Evolutionary conservation across 2,329 filamentous ascomycete genomes (phyloP).

Genomic region (Xylaria sp.): DNA sequence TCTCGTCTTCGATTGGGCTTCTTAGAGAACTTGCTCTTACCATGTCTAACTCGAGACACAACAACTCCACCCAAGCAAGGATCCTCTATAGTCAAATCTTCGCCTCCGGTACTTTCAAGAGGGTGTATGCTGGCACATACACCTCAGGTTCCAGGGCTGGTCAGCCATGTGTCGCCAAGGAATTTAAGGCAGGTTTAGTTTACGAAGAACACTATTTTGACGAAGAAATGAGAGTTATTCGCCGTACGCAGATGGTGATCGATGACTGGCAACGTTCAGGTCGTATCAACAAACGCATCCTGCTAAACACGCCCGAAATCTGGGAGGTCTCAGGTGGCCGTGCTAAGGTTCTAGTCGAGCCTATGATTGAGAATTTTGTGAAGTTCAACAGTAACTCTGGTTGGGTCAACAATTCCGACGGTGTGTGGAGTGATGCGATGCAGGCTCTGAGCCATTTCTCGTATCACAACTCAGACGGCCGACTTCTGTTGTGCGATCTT

Average conservation of each 20-base stretch:
- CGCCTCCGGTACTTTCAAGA: conserved; percentile 23
- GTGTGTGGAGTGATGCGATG: conserved; percentile 45
- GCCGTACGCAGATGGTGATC: conserved; percentile 45
- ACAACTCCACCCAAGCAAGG: not conserved
- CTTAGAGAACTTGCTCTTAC: not conserved
- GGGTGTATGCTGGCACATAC: conserved; percentile 42
- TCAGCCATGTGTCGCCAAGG: conserved; percentile 45
- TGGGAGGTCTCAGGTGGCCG: conserved; percentile 37
- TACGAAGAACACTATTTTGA: conserved; percentile 44
- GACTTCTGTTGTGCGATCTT: conserved; percentile 49
- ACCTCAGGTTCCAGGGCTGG: conserved; percentile 38
- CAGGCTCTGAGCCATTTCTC: conserved; percentile 53
- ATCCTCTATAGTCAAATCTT: not conserved
- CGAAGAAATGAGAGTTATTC: conserved; percentile 46
- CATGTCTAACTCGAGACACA: conserved; percentile 1
- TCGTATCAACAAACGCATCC: conserved; percentile 41
- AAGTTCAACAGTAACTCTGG: conserved; percentile 53
- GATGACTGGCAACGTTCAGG: conserved; percentile 44
- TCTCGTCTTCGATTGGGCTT: not conserved
- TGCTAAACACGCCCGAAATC: conserved; percentile 45
- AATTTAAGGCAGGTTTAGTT: conserved; percentile 47
- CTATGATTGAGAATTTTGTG: conserved; percentile 49
- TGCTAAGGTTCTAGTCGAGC: conserved; percentile 41
- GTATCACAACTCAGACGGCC: conserved; percentile 46
- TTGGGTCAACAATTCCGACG: conserved; percentile 41